Conservation (phyloP, 2,329 filamentous ascomycete species). For the Diaporthe velutina region DNA sequence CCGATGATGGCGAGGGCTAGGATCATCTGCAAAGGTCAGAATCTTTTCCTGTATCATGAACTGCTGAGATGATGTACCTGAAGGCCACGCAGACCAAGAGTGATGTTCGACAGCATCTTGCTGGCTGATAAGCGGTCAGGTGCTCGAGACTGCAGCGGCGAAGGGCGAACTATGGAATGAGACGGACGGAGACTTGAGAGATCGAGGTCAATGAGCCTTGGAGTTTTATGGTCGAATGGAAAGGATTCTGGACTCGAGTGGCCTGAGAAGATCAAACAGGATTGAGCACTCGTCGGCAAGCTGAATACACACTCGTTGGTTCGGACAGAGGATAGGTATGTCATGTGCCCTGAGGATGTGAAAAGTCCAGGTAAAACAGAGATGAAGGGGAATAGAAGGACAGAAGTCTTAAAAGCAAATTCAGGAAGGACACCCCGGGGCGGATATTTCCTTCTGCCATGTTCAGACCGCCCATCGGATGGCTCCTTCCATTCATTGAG, state of each 20-base stretch:
- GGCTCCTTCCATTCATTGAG: neutral
- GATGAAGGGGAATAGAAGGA: too few relatives aligned
- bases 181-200: neutral
- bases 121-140: neutral
- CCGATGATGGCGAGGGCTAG: neutral
- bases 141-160: neutral
- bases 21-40: neutral
- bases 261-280: neutral
- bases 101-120: conserved; percentile 18
- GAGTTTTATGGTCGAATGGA: neutral
- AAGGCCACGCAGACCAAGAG: neutral
- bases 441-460: neutral
- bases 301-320: neutral
- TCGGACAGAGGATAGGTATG: neutral
- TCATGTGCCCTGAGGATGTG: neutral
- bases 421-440: neutral
- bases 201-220: neutral
- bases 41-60: accelerated
- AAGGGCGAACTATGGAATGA: neutral
- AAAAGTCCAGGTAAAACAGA: neutral
- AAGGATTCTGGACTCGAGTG: neutral
- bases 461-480: neutral
- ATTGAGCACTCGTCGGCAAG: neutral
- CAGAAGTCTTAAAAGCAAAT: neutral
- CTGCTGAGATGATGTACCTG: neutral